Evolutionary conservation across 1,284 basidiomycete species (phyloP), one percentile per base, ranked within the genome.

Genomic region (Sphaerobolus stellatus): DNA sequence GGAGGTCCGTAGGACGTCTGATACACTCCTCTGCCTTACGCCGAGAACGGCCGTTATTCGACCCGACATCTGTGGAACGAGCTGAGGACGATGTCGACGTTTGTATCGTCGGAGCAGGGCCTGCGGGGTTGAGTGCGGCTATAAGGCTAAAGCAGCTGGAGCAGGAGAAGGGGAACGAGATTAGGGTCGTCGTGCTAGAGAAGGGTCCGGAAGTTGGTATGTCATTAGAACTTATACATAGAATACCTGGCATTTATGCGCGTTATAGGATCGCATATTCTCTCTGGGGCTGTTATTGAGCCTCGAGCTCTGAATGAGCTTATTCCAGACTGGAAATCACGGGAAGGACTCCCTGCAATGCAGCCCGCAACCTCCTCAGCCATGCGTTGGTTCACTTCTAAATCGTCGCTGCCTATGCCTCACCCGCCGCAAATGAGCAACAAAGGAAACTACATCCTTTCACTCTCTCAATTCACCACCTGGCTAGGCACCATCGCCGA

Each of bases 371-470:
- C 80, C 1, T 84, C 84, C 45, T 92, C 91, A 48, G 74, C 79
- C 28, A 98, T 99, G 96, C 84, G 91, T 54, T 94, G 87, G 70
- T 79, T 99, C 59, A 96, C 95, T 13, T 63, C 78, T 34, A 84
- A 77, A 25, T 70, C 73, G 56, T 82, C 91, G 3, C 75, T 96
- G 62, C 94, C 93, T 14, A 84, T 98, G 55, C 97, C 94, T 0
- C 95, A 99, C 66, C 96, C 96, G 3, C 96, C 96, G 0, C 96
- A 98, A 72, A 99, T 99, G 96, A 79, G 78, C 67, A 97, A 98
- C 76, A 82, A 90, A 53, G 91, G 92, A 55, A 99, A 98, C 75
- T 98, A 95, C 72, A 88, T 98, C 65, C 78, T 94, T 48, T 97
- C 93, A 4, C 83, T 99, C 29, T 95, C 92, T 2, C 86, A 84